phyloP scores from a whole-genome alignment of 1,284 basidiomycete genomes.

The Apiotrichum brassicae region DNA sequence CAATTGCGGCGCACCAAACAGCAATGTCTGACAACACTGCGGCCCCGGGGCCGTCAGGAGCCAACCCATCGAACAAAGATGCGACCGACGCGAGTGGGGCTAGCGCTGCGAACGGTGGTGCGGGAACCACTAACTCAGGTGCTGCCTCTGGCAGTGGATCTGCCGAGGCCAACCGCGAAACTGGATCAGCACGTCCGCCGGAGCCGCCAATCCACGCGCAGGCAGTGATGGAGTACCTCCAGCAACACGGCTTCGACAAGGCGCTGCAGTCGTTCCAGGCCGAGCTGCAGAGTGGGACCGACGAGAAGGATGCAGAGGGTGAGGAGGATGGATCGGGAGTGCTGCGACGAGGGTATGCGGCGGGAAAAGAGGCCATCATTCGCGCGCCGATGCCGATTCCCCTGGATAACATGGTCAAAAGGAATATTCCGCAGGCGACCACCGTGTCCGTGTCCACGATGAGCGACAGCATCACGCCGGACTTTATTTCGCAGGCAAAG shows the following conservation, averaged over 20 bases:
- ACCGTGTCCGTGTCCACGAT: constrained; percentile 40
- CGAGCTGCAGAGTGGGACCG: constrained; percentile 55
- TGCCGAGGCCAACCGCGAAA: constrained; percentile 20
- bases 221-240: constrained; percentile 75
- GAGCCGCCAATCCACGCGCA: constrained; percentile 44
- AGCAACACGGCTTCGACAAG: constrained; percentile 67
- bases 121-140: too few species aligned
- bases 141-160: background rate
- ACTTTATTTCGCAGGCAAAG: constrained; percentile 45
- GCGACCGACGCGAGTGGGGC: background rate
- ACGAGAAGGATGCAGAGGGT: constrained; percentile 50
- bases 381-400: constrained; percentile 35
- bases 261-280: constrained; percentile 69
- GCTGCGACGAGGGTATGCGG: constrained; percentile 44
- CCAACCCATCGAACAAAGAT: background rate
- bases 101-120: too few species aligned
- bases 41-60: background rate
- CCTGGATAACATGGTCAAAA: constrained; percentile 39
- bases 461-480: constrained; percentile 40
- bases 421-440: constrained; percentile 52
- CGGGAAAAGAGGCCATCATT: constrained; percentile 36
- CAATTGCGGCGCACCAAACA: constrained; percentile 1
- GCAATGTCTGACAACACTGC: constrained; percentile 33
- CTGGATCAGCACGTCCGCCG: constrained; percentile 19
- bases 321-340: constrained; percentile 20